Evolutionary conservation across 2,329 filamentous ascomycete genomes (phyloP).

Genomic region (Arthrocladium fulminans): DNA sequence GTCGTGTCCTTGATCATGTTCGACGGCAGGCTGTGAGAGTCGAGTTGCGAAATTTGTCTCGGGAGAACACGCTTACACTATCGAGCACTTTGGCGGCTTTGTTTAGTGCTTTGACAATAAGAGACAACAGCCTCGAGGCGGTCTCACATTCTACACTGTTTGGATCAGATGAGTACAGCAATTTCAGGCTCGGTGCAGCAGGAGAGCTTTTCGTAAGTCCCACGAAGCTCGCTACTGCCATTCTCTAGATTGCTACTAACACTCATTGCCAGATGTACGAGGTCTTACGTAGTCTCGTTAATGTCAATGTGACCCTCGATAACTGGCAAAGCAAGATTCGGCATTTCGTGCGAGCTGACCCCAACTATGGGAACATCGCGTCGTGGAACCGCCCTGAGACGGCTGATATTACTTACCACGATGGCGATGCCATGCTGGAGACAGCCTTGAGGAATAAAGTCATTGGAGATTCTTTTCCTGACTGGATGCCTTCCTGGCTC

Average conservation of each 20-base stretch:
- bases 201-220: slow-evolving; percentile 17
- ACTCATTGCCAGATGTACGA: slow-evolving; percentile 9
- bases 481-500: too few species aligned
- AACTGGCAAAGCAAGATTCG: slow-evolving; percentile 17
- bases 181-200: slow-evolving; percentile 14
- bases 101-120: slow-evolving; percentile 6
- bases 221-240: too few species aligned
- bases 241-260: slow-evolving; percentile 4
- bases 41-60: neutral
- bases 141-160: slow-evolving; percentile 8
- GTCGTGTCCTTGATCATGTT: slow-evolving; percentile 13
- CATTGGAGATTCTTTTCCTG: too few species aligned
- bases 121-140: slow-evolving; percentile 5
- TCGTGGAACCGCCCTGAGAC: slow-evolving; percentile 9
- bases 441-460: too few species aligned
- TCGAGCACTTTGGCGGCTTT: slow-evolving; percentile 7
- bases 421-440: too few species aligned
- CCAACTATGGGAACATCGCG: slow-evolving; percentile 2
- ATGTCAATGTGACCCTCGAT: slow-evolving; percentile 5
- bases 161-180: slow-evolving; percentile 9
- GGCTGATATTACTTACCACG: slow-evolving; percentile 13
- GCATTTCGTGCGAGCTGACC: slow-evolving; percentile 11
- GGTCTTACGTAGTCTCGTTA: slow-evolving; percentile 6
- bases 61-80: neutral
- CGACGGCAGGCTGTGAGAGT: slow-evolving; percentile 7